Base-by-base conservation (phyloP, 2,329 filamentous ascomycete genomes). In the Alternaria panax region DNA sequence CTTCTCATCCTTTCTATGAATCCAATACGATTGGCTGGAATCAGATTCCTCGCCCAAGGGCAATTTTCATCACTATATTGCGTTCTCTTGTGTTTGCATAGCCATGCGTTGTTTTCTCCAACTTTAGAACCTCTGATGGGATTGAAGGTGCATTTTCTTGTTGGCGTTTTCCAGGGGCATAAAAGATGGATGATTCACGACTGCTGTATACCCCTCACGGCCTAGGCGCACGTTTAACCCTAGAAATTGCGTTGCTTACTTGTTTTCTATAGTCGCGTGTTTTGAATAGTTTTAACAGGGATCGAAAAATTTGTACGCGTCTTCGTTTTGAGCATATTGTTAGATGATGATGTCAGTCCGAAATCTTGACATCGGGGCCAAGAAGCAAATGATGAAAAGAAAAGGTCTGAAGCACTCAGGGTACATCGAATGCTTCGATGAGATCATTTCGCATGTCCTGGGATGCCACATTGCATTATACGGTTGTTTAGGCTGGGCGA, bases 131-230 rank as follows among this genome's bases (percentile, higher is more conserved):
- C 45, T n/a, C 14, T 36, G 28, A 24, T 48, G 45, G 45, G 45
- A 32, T 25, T 14, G 18, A 48, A 48, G 28, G 16, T n/a, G 30
- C 45, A 36, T 48, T 48, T 41, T 48, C 50, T 52, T 43, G 50
- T 42, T 52, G 50, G 50, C 50, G 50, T 52, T 52, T 7, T 32
- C 18, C 25, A 36, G 38, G 27, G 38, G 27, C 50, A 52, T 30
- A 42, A 52, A 41, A 52, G 9, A 52, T 41, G 25, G 50, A 52
- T 43, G 50, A 52, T 43, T 52, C n/a, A 52, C 40, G 50, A 52
- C 16, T 30, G 38, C 36, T 52, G 40, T 52, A 52, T 42, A 41
- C 50, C 45, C 50, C 50, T 52, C 50, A 36, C 45, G 50, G 38
- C 50, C 30, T 52, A 52, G 50, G 38, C 38, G 50, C 50, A 18